A percentile compares a stretch with the other conserved stretches of the same genome.
Conservation (phyloP, 148 eudicot genomes). For the Rhododendron ferrugineum region DNA sequence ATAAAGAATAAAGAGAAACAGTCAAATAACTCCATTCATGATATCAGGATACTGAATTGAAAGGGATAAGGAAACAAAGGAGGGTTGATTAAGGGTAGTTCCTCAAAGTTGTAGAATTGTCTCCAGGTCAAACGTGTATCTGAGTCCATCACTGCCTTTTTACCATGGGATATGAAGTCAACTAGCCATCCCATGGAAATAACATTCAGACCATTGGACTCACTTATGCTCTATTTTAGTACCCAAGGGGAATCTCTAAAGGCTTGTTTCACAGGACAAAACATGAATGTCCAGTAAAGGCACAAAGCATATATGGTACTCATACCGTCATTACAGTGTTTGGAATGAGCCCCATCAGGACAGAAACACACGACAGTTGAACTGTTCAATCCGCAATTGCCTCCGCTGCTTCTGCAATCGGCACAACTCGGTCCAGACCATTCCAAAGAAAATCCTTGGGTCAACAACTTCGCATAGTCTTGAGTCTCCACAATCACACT, state of each 20-base stretch:
- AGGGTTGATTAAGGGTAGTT: neutral
- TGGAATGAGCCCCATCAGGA: conserved; percentile 26
- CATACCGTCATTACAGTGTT: neutral
- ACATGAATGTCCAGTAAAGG: neutral
- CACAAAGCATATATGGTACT: neutral
- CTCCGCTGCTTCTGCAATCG: neutral
- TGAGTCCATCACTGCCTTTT: neutral
- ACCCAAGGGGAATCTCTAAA: neutral
- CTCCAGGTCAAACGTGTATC: neutral
- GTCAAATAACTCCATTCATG: neutral
- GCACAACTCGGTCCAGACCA: neutral
- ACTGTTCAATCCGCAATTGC: neutral
- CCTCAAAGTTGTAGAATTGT: neutral
- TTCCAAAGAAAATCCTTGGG: neutral
- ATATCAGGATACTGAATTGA: neutral
- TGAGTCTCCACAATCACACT: neutral
- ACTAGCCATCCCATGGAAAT: neutral
- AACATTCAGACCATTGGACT: neutral
- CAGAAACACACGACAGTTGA: neutral
- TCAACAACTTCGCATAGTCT: neutral
- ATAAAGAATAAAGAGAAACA: neutral
- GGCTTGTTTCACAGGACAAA: neutral
- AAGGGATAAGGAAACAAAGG: neutral
- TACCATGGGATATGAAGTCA: neutral
- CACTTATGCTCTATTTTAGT: neutral